phyloP scores from a whole-genome alignment of 129 eudicot species.

The Deinandra increscens region DNA sequence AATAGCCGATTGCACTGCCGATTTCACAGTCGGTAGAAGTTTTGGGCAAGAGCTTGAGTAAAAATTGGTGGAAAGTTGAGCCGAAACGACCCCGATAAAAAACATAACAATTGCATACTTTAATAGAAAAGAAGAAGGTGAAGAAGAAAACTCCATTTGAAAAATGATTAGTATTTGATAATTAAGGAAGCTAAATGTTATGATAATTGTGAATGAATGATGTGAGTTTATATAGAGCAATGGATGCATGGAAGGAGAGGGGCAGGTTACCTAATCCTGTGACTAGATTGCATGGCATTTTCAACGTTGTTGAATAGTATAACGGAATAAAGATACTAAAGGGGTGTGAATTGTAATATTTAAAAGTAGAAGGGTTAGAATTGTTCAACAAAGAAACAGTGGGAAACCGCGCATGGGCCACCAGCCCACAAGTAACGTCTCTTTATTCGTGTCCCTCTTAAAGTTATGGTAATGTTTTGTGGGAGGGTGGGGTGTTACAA shows the following conservation, averaged over 20 bases:
- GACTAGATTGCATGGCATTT: constrained; percentile 51
- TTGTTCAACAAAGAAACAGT: constrained; percentile 12
- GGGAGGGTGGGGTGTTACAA: constrained; percentile 22
- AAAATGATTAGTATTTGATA: not conserved
- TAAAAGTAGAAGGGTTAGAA: constrained; percentile 27
- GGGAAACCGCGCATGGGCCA: constrained; percentile 36
- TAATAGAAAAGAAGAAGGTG: constrained; percentile 7
- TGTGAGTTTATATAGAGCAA: constrained; percentile 40
- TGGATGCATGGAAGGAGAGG: constrained; percentile 29
- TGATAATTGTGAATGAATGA: constrained; percentile 18
- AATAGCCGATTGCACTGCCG: constrained; percentile 55
- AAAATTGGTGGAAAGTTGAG: constrained; percentile 63
- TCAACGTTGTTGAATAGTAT: constrained; percentile 30
- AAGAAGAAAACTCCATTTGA: constrained; percentile 37
- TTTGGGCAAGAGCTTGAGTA: constrained; percentile 68
- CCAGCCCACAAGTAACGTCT: not conserved
- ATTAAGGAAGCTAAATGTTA: constrained; percentile 14
- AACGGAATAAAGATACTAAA: constrained; percentile 15
- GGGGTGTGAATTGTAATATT: constrained; percentile 17
- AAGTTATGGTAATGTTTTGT: constrained; percentile 6
- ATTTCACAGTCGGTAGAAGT: constrained; percentile 45
- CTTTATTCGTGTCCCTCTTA: constrained; percentile 18
- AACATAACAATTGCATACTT: constrained; percentile 35
- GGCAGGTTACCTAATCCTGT: constrained; percentile 62
- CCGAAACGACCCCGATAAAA: constrained; percentile 48